Conservation (phyloP, 371 early-diverging fungal species). For the Mucor plumbeus region DNA sequence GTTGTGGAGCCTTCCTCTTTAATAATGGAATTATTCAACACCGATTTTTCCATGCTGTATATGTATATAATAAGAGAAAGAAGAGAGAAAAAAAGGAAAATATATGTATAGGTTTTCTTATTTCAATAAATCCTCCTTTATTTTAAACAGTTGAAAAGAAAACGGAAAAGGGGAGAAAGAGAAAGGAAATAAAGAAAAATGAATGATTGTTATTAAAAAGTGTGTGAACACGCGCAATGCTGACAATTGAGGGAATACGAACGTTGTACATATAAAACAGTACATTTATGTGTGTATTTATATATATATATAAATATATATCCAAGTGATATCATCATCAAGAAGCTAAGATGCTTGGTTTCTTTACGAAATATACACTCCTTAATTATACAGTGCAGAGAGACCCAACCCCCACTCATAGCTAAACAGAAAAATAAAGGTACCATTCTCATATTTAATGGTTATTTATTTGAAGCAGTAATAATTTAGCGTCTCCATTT, state of each 20-base stretch:
- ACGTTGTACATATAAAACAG: slow-evolving; percentile 18
- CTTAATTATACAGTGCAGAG: neutral
- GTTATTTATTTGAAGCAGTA: slow-evolving; percentile 1
- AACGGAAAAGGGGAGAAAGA: slow-evolving; percentile 18
- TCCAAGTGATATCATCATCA: slow-evolving; percentile 5
- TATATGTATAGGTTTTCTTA: neutral
- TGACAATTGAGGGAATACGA: slow-evolving; percentile 33
- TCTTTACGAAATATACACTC: neutral
- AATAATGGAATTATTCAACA: slow-evolving; percentile 9
- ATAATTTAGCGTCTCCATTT: neutral
- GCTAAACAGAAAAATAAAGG: neutral
- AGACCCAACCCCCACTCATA: neutral
- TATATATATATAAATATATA: neutral
- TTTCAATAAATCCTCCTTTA: slow-evolving; percentile 9
- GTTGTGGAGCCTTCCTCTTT: slow-evolving; percentile 10
- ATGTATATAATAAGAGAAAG: slow-evolving; percentile 13
- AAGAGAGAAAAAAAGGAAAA: slow-evolving; percentile 9
- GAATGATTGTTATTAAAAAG: slow-evolving; percentile 15
- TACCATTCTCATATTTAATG: neutral
- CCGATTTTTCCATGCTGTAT: slow-evolving; percentile 1
- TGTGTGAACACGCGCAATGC: slow-evolving; percentile 38
- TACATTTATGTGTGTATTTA: neutral
- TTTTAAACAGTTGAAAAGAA: slow-evolving; percentile 18
- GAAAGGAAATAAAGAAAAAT: slow-evolving; percentile 7
- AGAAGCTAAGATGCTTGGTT: neutral